A percentile compares a stretch with the other conserved stretches of the same genome.
Evolutionary conservation across 2,329 filamentous ascomycete species (phyloP).

Genomic region (Penicillium griseofulvum): DNA sequence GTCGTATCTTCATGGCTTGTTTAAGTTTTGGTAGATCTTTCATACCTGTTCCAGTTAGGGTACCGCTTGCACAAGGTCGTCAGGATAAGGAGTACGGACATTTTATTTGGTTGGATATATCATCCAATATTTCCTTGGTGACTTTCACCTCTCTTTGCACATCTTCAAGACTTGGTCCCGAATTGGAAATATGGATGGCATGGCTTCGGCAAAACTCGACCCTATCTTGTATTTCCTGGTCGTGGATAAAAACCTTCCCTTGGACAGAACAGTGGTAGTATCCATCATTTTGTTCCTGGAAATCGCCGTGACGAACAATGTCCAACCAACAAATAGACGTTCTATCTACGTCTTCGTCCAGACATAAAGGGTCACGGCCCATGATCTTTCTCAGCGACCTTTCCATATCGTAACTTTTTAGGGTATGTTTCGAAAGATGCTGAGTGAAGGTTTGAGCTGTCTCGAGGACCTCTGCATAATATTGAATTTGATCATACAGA

Average conservation of each 20-base stretch:
- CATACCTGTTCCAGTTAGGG: not conserved
- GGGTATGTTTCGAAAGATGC: not conserved
- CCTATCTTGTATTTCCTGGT: not conserved
- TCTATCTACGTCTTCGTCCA: not conserved
- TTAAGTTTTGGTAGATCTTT: not conserved
- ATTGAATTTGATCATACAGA: not conserved
- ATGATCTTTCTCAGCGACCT: not conserved
- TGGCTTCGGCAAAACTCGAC: not conserved
- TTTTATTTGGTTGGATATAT: not conserved
- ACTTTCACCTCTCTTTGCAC: not conserved
- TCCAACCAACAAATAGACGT: not conserved
- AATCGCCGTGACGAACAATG: not conserved
- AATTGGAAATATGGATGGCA: not conserved
- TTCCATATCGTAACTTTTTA: not conserved
- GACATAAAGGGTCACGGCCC: not conserved
- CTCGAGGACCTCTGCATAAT: not conserved
- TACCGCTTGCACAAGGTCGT: not conserved
- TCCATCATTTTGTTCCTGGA: not conserved
- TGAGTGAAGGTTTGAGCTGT: not conserved
- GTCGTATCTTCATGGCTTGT: not conserved
- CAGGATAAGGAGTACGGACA: not conserved
- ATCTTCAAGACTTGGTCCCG: not conserved
- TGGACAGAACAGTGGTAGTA: not conserved
- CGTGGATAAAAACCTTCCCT: not conserved
- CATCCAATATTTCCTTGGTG: not conserved